Base-by-base conservation (phyloP, 1,284 basidiomycete genomes). In the Cryptococcus wingfieldii region DNA sequence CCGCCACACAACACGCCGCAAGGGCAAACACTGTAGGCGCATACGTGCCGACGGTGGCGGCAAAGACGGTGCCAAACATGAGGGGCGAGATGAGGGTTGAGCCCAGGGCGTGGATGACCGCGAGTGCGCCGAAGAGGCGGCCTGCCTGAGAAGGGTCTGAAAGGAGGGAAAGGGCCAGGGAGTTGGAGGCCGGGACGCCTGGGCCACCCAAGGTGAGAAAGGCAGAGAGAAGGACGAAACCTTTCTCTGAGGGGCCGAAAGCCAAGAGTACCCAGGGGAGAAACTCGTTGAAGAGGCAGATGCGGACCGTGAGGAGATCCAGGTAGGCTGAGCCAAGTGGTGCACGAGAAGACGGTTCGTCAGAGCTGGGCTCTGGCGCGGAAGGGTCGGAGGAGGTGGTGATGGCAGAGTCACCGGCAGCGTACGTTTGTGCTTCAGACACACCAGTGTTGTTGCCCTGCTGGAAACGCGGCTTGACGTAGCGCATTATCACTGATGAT, bases 231-330 rank as follows among this genome's bases (percentile, higher is more conserved):
- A 66, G 16, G 42, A 78, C 56, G 60, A 77, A 77, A 25, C 65
- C 49, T 16, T 51, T 50, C 18, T 63, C 44, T 23, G 57, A 48
- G 8, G 61, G 55, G 53, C 67, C 60, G 48, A 70, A 45, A 2
- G 67, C 59, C 77, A 89, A 81, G 38, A 80, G 58, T 14, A 78
- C 59, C 66, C 84, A 86, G 10, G 80, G 76, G 47, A 83, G 37
- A 42, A 84, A 54, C 61, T 90, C 86, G 63, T 90, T 49, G 47
- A 73, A 3, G 47, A 78, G 19, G 59, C 77, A 68, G 51, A 71
- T 38, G 46, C 75, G 64, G 52, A 75, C 31, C 55, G 75, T 51
- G 52, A 67, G 47, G 54, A 78, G 51, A 61, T 78, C 68, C 63
- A 78, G 69, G 6, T 56, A 58, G 19, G 71, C 66, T 13, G 70